Evolutionary conservation across 371 early-diverging fungal genomes (phyloP), one percentile per base, ranked within the genome.

Genomic region (Mortierella sp.): DNA sequence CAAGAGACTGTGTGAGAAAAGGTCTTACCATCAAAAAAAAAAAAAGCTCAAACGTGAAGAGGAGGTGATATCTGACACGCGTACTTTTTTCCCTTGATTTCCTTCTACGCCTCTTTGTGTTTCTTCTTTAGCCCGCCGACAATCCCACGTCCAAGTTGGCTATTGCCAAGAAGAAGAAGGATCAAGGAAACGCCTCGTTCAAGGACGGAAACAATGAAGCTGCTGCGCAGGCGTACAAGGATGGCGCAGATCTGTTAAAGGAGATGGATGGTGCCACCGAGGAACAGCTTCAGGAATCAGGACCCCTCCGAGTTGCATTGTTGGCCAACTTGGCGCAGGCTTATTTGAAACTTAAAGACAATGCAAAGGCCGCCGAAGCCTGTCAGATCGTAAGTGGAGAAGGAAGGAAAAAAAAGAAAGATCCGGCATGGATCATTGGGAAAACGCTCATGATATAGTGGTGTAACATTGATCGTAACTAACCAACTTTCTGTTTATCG

Each of bases 101-200:
- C n/a, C n/a, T n/a, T n/a, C n/a, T n/a, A n/a, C n/a, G n/a, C n/a
- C n/a, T n/a, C 34, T 7, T 4, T 23, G 23, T 23, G 14, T 26
- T 28, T 47, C 8, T 19, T 54, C 18, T 48, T 6, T 70, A 76
- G 78, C 61, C 78, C 8, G 78, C 71, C 23, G 78, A 76, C n/a
- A 70, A 56, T 38, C 78, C 78, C 4, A 48, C 61, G 10, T 70
- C 78, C 52, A 76, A 76, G 67, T 45, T 76, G 12, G 59, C 65
- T 19, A 49, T 82, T 50, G 88, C 87, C n/a, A 64, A 79, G 26
- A 80, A 80, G 55, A 83, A 84, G 58, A 88, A 88, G 67, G 67
- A 64, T 27, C 82, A 84, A 65, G 89, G 88, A 51, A 89, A 89
- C 57, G 80, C 65, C 0, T 51, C 74, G 6, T 86, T 84, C 59